These are phyloP conservation scores for Apocynum venetum DNA, from an alignment of 257 asterid species.

Conservation along the genomic window DNA sequence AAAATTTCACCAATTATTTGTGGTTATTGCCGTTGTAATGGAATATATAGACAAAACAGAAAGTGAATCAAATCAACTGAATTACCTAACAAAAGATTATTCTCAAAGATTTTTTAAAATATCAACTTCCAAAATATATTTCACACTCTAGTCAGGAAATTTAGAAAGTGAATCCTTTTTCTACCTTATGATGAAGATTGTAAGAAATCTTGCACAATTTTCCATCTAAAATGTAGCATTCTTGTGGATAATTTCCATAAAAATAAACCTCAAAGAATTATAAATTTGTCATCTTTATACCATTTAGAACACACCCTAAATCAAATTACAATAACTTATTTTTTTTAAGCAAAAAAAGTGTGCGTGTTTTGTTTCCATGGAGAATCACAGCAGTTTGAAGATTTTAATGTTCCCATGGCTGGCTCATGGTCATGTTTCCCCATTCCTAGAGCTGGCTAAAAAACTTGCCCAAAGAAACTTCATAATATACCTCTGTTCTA, in stretches of 20 bases:
- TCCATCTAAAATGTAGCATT: not conserved
- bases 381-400: not conserved
- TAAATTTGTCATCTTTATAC: not conserved
- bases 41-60: not conserved
- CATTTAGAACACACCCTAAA: not conserved
- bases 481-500: slow-evolving; percentile 27
- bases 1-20: no score
- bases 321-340: not conserved
- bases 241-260: not conserved
- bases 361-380: not conserved
- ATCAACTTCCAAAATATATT: no score
- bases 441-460: slow-evolving; percentile 43
- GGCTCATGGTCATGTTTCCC: slow-evolving; percentile 46
- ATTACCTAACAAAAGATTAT: not conserved
- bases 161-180: not conserved
- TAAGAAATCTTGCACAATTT: not conserved
- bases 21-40: not conserved
- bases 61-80: not conserved
- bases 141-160: not conserved
- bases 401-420: slow-evolving; percentile 39
- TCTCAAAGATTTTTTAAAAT: not conserved
- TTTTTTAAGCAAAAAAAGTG: not conserved
- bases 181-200: not conserved
- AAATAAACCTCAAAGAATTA: not conserved
- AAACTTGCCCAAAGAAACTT: slow-evolving; percentile 26